Conservation (phyloP, 1,284 basidiomycete genomes). For the Ustilago curta region DNA sequence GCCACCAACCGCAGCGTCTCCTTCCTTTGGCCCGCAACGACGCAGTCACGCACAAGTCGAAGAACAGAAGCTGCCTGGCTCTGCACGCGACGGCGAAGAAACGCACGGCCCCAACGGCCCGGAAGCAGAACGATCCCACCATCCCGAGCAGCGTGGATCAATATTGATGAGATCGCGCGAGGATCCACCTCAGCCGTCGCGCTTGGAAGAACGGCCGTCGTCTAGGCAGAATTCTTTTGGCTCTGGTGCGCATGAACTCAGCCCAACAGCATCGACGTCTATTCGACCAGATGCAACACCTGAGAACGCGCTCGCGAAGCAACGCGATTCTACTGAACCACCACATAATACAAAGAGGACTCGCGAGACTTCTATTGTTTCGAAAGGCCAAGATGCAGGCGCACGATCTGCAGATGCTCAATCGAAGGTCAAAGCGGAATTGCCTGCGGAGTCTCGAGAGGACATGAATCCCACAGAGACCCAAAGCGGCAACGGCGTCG, state of each 20-base stretch:
- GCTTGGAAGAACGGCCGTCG: background rate
- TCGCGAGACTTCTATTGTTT: background rate
- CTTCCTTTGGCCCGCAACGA: conserved; percentile 32
- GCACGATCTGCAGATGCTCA: background rate
- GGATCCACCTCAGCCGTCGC: background rate
- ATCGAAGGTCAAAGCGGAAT: background rate
- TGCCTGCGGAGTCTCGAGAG: background rate
- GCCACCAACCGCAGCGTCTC: conserved; percentile 13
- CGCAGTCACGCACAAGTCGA: conserved; percentile 1
- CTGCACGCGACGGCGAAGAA: background rate
- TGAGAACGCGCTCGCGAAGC: background rate
- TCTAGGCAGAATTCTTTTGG: background rate
- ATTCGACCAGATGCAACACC: background rate
- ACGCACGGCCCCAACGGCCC: background rate
- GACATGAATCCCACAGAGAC: background rate
- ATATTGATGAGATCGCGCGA: background rate
- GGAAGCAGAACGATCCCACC: background rate
- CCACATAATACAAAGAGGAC: background rate
- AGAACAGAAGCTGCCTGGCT: conserved; percentile 5
- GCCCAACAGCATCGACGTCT: background rate
- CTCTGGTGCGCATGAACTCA: background rate
- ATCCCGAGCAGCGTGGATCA: background rate
- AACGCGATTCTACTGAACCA: background rate
- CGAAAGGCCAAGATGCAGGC: background rate
- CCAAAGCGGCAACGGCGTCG: background rate